Percentiles rank a stretch among this genome's conserved stretches.
phyloP scores from a whole-genome alignment of 2,329 filamentous ascomycete genomes.

The Clonostachys rhizophaga region DNA sequence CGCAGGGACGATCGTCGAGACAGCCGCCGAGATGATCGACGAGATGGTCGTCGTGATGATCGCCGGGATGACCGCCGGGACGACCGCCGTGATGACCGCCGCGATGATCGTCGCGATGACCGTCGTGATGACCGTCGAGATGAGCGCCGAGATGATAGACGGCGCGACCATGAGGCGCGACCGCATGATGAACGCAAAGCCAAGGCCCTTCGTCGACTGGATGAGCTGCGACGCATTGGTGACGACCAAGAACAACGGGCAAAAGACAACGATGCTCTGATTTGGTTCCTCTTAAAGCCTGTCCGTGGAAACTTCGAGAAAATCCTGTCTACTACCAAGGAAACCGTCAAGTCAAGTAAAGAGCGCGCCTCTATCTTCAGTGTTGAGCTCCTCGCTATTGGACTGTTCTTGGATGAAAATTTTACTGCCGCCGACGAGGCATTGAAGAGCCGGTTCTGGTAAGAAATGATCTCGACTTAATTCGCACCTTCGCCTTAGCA shows the following conservation, averaged over 20 bases:
- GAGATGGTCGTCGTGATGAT: conserved; percentile 7
- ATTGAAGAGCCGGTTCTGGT: conserved; percentile 47
- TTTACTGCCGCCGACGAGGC: conserved; percentile 32
- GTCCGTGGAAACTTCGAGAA: conserved; percentile 55
- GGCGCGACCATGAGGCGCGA: conserved; percentile 16
- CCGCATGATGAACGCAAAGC: conserved; percentile 33
- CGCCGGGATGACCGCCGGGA: conserved; percentile 11
- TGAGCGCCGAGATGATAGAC: conserved; percentile 7
- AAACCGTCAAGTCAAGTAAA: conserved; percentile 57
- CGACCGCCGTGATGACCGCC: conserved; percentile 19
- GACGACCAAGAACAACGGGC: conserved; percentile 45
- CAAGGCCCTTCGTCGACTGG: conserved; percentile 31
- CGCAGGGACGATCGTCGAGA: conserved; percentile 16
- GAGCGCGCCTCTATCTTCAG: conserved; percentile 58
- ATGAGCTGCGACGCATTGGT: conserved; percentile 37
- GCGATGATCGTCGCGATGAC: conserved; percentile 16
- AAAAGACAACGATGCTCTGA: conserved; percentile 38
- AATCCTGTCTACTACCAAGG: conserved; percentile 57
- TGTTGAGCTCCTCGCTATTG: conserved; percentile 55
- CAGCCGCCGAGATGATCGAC: conserved; percentile 9
- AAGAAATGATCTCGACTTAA: conserved; percentile 13
- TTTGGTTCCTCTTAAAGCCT: conserved; percentile 48
- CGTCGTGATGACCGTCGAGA: conserved; percentile 7
- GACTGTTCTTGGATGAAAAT: conserved; percentile 52
- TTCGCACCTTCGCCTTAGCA: not conserved